Evolutionary conservation across 371 early-diverging fungal species (phyloP).

Genomic region (Lichtheimia corymbifera): DNA sequence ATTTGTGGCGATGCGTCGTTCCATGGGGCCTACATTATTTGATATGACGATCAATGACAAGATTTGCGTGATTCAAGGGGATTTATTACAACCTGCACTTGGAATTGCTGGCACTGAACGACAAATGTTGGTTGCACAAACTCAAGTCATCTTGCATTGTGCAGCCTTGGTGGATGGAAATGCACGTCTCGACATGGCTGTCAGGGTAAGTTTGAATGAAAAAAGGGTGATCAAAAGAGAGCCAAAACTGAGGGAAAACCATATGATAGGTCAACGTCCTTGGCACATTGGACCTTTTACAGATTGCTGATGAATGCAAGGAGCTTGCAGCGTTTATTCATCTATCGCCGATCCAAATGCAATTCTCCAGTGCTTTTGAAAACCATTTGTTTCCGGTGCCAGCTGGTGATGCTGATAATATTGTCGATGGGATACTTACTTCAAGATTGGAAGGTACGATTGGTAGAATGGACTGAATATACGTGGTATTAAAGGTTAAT

Average conservation of each 20-base stretch:
- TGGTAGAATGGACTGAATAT: not conserved
- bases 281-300: constrained; percentile 53
- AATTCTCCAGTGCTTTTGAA: constrained; percentile 25
- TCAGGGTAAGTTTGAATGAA: constrained; percentile 39
- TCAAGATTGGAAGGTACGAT: constrained; percentile 18
- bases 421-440: constrained; percentile 27
- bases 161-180: constrained; percentile 60
- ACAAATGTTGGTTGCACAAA: constrained; percentile 40
- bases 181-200: constrained; percentile 50
- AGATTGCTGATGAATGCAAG: constrained; percentile 53
- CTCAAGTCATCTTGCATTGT: constrained; percentile 56
- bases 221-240: not conserved
- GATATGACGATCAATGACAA: constrained; percentile 51
- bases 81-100: constrained; percentile 49
- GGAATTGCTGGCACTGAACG: constrained; percentile 51
- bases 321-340: constrained; percentile 49
- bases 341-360: constrained; percentile 52
- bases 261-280: constrained; percentile 46
- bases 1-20: constrained; percentile 40
- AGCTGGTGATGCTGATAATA: constrained; percentile 37
- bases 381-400: constrained; percentile 51
- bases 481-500: not conserved
- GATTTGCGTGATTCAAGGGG: constrained; percentile 52
- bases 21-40: constrained; percentile 35
- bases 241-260: not conserved